These are phyloP conservation scores for Talaromyces stipitatus DNA, from an alignment of 495 filamentous ascomycete species.

Conservation along the genomic window DNA sequence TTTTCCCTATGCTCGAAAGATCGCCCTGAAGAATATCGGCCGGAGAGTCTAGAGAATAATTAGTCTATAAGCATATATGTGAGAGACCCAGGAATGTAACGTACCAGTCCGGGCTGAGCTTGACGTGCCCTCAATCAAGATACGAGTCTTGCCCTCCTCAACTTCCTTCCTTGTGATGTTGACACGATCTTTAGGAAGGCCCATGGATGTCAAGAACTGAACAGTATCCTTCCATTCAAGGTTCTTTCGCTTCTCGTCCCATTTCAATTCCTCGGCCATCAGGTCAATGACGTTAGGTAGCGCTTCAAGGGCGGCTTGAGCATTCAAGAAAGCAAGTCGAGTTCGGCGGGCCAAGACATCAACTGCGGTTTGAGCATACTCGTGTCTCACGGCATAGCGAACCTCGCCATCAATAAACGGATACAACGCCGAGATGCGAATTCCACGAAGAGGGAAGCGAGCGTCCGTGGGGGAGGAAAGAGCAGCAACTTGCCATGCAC, in stretches of 20 bases:
- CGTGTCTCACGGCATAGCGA: constrained; percentile 79
- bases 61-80: constrained; percentile 11
- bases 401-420: constrained; percentile 97
- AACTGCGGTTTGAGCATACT: constrained; percentile 90
- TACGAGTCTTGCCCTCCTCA: constrained; percentile 65
- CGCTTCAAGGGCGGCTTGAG: constrained; percentile 88
- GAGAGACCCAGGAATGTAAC: constrained; percentile 8
- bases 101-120: constrained; percentile 70
- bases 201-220: constrained; percentile 75
- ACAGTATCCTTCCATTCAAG: constrained; percentile 81
- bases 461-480: constrained; percentile 72
- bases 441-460: constrained; percentile 82
- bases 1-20: constrained; percentile 9
- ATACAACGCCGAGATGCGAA: constrained; percentile 74
- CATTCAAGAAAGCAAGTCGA: constrained; percentile 87
- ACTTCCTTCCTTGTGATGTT: constrained; percentile 66
- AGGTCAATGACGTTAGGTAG: constrained; percentile 85
- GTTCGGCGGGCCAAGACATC: constrained; percentile 87
- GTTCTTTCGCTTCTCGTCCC: constrained; percentile 68
- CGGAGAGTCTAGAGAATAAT: constrained; percentile 43
- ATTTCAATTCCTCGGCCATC: constrained; percentile 83
- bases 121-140: constrained; percentile 59
- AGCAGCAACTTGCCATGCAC: constrained; percentile 90
- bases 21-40: constrained; percentile 49
- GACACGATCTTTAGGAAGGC: constrained; percentile 70